Evolutionary conservation across 148 eudicot genomes (phyloP), one percentile per base, ranked within the genome.

Genomic region (Nyssa sinensis): DNA sequence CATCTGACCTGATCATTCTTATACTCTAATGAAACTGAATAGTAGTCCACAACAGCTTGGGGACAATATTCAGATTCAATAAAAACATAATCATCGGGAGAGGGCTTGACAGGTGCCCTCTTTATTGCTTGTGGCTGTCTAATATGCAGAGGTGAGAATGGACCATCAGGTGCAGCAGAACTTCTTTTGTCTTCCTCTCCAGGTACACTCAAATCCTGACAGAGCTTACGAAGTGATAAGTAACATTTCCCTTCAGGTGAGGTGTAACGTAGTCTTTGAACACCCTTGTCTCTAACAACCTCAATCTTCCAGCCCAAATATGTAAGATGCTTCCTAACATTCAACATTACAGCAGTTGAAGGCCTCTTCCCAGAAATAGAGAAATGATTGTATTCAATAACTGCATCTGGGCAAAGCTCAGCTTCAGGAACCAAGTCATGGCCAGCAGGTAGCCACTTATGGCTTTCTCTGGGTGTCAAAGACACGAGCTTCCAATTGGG

Each of bases 241-340:
- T 64, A 89, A 17, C 1, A 2, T 66, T 61, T 81, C 27, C 89
- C 87, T 25, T 67, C 64, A 25, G 97, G 97, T 16, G 90, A 78
- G 75, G 37, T 69, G 74, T 93, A 95, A 12, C 93, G 85, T 31
- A 77, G 3, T 58, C 83, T 68, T 7, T 0, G 27, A 1, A 34
- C 34, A 3, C 41, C 68, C 7, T 6, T 24, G 51, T 71, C 80
- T 7, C 4, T 74, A 21, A 11, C 3, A 64, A 7, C 66, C 73
- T 90, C 91, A 65, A 91, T 60, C 78, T 79, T 88, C 92, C 96
- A 95, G 47, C 91, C 94, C 74, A 93, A 25, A 74, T 62, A 84
- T 16, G 74, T 32, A 51, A 95, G 81, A 87, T 95, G 94, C 62
- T 80, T 78, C 77, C 88, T 84, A 27, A 74, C 71, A 19, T 77